phyloP scores from a whole-genome alignment of 495 filamentous ascomycete species.

The Xylaria grammica region DNA sequence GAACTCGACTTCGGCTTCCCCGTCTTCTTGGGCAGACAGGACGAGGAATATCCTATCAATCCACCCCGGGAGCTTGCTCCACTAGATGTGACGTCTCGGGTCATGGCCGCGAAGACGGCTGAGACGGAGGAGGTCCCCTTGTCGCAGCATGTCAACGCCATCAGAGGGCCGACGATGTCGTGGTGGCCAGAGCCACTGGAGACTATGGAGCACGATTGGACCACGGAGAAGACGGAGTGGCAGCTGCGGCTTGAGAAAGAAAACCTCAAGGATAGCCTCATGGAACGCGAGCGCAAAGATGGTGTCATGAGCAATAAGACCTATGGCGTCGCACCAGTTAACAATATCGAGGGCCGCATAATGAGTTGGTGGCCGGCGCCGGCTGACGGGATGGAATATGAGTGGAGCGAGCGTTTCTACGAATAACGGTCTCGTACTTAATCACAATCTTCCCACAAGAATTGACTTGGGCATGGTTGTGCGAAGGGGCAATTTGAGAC shows the following conservation, averaged over 20 bases:
- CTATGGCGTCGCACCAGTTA: conserved; percentile 15
- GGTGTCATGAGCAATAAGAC: neutral
- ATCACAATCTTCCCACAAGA: neutral
- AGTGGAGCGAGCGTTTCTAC: conserved; percentile 39
- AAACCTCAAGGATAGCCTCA: conserved; percentile 17
- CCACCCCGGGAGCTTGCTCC: neutral
- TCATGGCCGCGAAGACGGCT: conserved; percentile 9
- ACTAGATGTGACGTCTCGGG: neutral
- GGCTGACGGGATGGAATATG: conserved; percentile 26
- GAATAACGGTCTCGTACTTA: conserved; percentile 24
- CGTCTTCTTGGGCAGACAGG: conserved; percentile 38
- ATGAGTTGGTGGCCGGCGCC: conserved; percentile 39
- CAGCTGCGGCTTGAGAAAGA: conserved; percentile 14
- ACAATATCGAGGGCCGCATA: conserved; percentile 29
- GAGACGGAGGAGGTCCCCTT: conserved; percentile 16
- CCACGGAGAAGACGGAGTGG: conserved; percentile 19
- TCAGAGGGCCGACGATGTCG: conserved; percentile 33
- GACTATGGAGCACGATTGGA: conserved; percentile 23
- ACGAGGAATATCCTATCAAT: conserved; percentile 22
- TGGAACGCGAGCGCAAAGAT: conserved; percentile 6
- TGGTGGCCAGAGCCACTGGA: conserved; percentile 37
- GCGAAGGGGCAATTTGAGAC: neutral
- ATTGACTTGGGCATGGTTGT: neutral
- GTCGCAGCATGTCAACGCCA: conserved; percentile 27
- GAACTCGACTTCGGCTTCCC: conserved; percentile 35